Conservation (phyloP, 2,329 filamentous ascomycete genomes). For the Exophiala sideris region DNA sequence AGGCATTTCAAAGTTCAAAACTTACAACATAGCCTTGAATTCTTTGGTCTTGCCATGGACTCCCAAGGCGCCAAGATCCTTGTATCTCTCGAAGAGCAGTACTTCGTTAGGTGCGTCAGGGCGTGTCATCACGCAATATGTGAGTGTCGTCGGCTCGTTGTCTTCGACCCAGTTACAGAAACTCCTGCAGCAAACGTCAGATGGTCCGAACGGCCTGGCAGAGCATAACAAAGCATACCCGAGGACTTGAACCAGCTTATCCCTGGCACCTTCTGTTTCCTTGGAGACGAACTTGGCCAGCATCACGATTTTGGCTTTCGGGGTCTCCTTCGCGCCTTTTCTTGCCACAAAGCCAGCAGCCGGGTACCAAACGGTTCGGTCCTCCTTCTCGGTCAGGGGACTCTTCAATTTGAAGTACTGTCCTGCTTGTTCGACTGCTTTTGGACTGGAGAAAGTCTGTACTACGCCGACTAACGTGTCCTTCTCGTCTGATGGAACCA, state of each 20-base stretch:
- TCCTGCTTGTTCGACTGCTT: slow-evolving; percentile 6
- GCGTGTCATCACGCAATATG: slow-evolving; percentile 22
- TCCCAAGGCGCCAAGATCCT: slow-evolving; percentile 18
- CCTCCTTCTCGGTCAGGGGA: slow-evolving; percentile 8
- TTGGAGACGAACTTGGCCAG: slow-evolving; percentile 26
- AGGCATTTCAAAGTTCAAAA: background rate
- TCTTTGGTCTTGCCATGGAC: slow-evolving; percentile 23
- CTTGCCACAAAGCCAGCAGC: slow-evolving; percentile 23
- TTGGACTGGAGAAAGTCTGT: slow-evolving; percentile 15
- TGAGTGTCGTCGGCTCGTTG: slow-evolving; percentile 22
- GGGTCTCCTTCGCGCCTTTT: slow-evolving; percentile 15
- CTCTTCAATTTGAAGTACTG: slow-evolving; percentile 12
- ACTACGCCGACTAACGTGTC: slow-evolving; percentile 12
- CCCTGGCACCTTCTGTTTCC: slow-evolving; percentile 16
- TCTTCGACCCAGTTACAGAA: slow-evolving; percentile 23
- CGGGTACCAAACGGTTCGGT: slow-evolving; percentile 21
- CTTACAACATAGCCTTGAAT: slow-evolving; percentile 28
- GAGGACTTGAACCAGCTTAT: slow-evolving; percentile 21
- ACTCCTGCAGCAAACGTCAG: slow-evolving; percentile 9
- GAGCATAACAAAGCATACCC: slow-evolving; percentile 13
- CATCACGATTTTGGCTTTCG: slow-evolving; percentile 23
- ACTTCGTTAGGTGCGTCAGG: slow-evolving; percentile 20
- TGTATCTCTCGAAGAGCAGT: slow-evolving; percentile 26
- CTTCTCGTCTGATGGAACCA: slow-evolving; percentile 52
- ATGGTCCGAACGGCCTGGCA: background rate